phyloP scores from a whole-genome alignment of 2,329 filamentous ascomycete genomes.

The Metarhizium rileyi region DNA sequence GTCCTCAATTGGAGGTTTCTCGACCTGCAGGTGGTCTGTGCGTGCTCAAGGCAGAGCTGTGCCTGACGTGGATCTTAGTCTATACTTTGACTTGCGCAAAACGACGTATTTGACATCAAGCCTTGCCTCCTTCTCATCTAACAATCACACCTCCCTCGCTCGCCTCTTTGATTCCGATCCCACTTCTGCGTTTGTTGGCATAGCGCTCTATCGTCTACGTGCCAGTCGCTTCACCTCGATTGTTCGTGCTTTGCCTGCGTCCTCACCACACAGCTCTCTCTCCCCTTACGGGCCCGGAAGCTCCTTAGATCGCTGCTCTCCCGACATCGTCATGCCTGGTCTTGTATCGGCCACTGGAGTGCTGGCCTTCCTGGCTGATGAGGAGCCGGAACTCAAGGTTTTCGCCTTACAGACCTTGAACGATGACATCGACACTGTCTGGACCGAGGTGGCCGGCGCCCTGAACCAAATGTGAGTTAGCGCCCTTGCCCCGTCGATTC shows the following conservation, averaged over 20 bases:
- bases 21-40: slow-evolving; percentile 4
- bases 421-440: slow-evolving; percentile 91
- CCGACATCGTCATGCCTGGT: slow-evolving; percentile 61
- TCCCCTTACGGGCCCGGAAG: background rate
- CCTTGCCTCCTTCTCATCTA: background rate
- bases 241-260: background rate
- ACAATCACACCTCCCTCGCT: background rate
- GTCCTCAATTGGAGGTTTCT: background rate
- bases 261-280: background rate
- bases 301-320: slow-evolving; percentile 3
- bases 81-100: slow-evolving; percentile 6
- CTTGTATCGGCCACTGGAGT: slow-evolving; percentile 91
- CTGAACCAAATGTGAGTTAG: slow-evolving; percentile 76
- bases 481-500: background rate
- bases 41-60: slow-evolving; percentile 26
- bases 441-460: slow-evolving; percentile 91
- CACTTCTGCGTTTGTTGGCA: background rate
- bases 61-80: slow-evolving; percentile 36
- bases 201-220: too few relatives aligned
- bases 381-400: slow-evolving; percentile 85
- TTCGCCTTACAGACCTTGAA: slow-evolving; percentile 94
- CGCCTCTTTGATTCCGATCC: background rate
- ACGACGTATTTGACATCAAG: background rate
- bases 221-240: background rate
- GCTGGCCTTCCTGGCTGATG: slow-evolving; percentile 89